Evolutionary conservation across 495 filamentous ascomycete species (phyloP).

Genomic region (Xanthoparmelia taractica): DNA sequence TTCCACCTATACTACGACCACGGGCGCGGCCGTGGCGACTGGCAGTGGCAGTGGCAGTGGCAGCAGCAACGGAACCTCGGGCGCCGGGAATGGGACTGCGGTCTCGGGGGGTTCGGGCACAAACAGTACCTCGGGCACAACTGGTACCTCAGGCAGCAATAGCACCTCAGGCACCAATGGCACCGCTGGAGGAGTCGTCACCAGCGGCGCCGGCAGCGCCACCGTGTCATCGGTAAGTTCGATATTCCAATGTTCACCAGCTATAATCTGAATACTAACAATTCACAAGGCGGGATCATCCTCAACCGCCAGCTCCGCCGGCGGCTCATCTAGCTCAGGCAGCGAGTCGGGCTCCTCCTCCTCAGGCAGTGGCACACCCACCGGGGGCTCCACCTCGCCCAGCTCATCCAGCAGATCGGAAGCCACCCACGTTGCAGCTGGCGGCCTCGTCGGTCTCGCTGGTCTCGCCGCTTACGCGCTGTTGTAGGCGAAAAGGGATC

Average conservation of each 20-base stretch:
- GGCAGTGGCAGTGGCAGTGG: neutral
- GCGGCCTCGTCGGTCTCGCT: slow-evolving; percentile 21
- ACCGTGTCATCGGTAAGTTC: neutral
- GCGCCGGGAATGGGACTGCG: neutral
- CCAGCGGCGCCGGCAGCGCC: neutral
- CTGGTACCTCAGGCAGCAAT: neutral
- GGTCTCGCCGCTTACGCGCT: slow-evolving; percentile 24
- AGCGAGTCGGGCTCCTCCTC: slow-evolving; percentile 2
- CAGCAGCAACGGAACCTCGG: neutral
- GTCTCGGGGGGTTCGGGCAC: neutral
- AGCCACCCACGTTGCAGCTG: slow-evolving; percentile 18
- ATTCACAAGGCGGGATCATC: neutral
- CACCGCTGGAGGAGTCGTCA: neutral
- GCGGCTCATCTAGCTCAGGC: neutral
- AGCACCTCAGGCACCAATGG: slow-evolving; percentile 1
- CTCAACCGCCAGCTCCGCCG: neutral
- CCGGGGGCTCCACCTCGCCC: slow-evolving; percentile 18
- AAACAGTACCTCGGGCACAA: neutral
- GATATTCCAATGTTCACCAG: neutral
- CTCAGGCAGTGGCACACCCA: slow-evolving; percentile 22
- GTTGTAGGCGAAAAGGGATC: slow-evolving; percentile 14
- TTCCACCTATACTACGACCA: slow-evolving; percentile 26
- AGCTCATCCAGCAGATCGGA: neutral
- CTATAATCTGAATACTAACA: neutral
- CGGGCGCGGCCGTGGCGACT: slow-evolving; percentile 16